A percentile compares a stretch with the other conserved stretches of the same genome.
These are phyloP conservation scores for Pythium scleroteichum DNA, from an alignment of 352 stramenopile species.

Conservation along the genomic window DNA sequence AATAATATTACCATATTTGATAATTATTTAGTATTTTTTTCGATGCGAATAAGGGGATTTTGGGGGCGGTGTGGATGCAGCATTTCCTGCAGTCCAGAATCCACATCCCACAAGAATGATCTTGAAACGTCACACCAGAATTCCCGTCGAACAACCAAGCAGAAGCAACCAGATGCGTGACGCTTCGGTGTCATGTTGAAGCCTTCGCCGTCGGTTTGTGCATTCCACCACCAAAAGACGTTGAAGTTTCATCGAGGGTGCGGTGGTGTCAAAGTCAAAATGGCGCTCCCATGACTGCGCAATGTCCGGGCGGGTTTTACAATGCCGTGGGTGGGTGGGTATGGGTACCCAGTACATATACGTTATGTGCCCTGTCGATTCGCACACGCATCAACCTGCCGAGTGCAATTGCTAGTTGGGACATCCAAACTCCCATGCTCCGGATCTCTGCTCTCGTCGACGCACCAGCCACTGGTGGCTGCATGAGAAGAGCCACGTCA, in stretches of 20 bases:
- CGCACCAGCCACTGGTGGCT: background rate
- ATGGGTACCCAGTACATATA: too few relatives aligned
- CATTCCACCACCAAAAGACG: slow-evolving; percentile 14
- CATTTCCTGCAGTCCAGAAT: too few relatives aligned
- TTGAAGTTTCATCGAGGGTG: slow-evolving; percentile 26
- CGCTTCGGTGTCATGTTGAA: slow-evolving; percentile 22
- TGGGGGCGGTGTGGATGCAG: too few relatives aligned
- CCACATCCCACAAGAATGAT: slow-evolving; percentile 34
- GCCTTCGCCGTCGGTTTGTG: slow-evolving; percentile 25
- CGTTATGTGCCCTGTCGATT: background rate
- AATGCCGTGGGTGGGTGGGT: background rate
- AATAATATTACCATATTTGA: too few relatives aligned
- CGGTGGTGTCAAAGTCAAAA: too few relatives aligned
- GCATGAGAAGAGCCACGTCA: slow-evolving; percentile 15
- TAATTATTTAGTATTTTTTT: too few relatives aligned
- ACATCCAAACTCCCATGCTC: slow-evolving; percentile 7
- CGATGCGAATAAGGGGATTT: too few relatives aligned
- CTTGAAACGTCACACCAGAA: slow-evolving; percentile 30
- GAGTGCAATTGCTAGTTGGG: slow-evolving; percentile 1
- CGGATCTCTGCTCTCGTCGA: slow-evolving; percentile 17
- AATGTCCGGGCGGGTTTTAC: slow-evolving; percentile 7
- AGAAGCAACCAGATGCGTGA: slow-evolving; percentile 15
- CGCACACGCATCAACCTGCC: slow-evolving; percentile 18
- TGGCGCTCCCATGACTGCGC: slow-evolving; percentile 16
- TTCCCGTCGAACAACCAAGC: slow-evolving; percentile 23